Percentiles rank a stretch among this genome's conserved stretches.
phyloP scores from a whole-genome alignment of 2,329 filamentous ascomycete genomes.

The Neofusicoccum laricinum region DNA sequence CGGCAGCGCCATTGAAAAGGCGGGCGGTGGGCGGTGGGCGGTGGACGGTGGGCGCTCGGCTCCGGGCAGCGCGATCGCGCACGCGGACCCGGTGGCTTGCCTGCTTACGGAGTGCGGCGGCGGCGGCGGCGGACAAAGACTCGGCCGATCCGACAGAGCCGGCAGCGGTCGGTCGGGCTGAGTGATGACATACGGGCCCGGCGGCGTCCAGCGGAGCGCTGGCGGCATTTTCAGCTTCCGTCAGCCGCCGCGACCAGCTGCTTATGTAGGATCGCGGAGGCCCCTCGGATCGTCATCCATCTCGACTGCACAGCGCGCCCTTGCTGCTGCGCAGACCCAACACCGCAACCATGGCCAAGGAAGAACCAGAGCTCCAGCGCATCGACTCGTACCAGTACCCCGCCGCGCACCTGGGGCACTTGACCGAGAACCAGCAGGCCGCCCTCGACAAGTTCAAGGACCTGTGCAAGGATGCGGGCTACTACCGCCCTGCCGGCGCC shows the following conservation, averaged over 20 bases:
- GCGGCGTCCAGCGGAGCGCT: not conserved
- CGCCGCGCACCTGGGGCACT: constrained; percentile 75
- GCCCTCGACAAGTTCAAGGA: constrained; percentile 71
- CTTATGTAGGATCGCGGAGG: constrained; percentile 2
- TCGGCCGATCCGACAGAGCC: constrained; percentile 1
- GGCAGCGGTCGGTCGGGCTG: not conserved
- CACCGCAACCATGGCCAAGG: constrained; percentile 4
- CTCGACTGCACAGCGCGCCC: not conserved
- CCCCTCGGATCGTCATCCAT: not conserved
- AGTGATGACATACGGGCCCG: constrained; percentile 9
- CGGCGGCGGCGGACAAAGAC: not conserved
- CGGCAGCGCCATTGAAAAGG: not conserved
- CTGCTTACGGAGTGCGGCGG: no score
- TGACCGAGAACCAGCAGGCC: constrained; percentile 65
- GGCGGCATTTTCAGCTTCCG: constrained; percentile 8
- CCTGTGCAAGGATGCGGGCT: constrained; percentile 61
- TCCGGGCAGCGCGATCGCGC: no score
- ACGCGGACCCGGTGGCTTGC: no score
- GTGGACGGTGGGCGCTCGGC: not conserved
- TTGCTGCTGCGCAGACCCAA: not conserved
- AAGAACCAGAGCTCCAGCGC: constrained; percentile 28
- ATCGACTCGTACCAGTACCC: constrained; percentile 58
- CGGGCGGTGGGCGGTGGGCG: not conserved
- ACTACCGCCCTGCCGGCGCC: constrained; percentile 52
- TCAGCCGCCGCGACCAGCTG: not conserved